Percentiles rank a stretch among this genome's conserved stretches.
Conservation (phyloP, 208 protist species). For the Crithidia sp. region DNA sequence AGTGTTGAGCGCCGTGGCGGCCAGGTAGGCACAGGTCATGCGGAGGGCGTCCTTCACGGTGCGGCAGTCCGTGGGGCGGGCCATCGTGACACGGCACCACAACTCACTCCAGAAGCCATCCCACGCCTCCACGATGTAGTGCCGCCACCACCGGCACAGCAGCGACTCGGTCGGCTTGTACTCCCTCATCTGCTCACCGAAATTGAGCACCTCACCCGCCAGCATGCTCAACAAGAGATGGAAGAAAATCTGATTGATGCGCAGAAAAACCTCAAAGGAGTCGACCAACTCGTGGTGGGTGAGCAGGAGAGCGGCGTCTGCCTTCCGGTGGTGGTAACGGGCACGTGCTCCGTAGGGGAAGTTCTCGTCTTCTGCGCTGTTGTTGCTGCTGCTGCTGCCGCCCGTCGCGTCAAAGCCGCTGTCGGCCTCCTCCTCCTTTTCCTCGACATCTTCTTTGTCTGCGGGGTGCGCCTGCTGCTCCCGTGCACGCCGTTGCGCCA, state of each 20-base stretch:
- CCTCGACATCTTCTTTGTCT: neutral
- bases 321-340: neutral
- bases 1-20: constrained; percentile 39
- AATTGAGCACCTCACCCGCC: constrained; percentile 32
- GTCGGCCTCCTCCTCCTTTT: constrained; percentile 8
- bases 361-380: neutral
- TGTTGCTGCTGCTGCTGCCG: neutral
- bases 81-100: constrained; percentile 47
- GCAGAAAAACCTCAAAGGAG: constrained; percentile 31
- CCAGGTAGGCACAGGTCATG: constrained; percentile 50
- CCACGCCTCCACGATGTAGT: constrained; percentile 56
- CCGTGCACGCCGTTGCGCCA: neutral
- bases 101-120: constrained; percentile 51
- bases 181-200: constrained; percentile 44
- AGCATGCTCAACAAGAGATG: constrained; percentile 39
- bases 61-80: constrained; percentile 41
- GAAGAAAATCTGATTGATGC: constrained; percentile 42
- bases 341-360: neutral
- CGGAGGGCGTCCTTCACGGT: constrained; percentile 63
- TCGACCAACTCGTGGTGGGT: constrained; percentile 30
- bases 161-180: constrained; percentile 40
- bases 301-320: constrained; percentile 13
- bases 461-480: constrained; percentile 3
- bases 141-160: constrained; percentile 26
- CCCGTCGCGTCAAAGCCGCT: neutral